Percentiles rank a stretch among this genome's conserved stretches.
phyloP scores from a whole-genome alignment of 2,329 filamentous ascomycete genomes.

The Colletotrichum lentis region DNA sequence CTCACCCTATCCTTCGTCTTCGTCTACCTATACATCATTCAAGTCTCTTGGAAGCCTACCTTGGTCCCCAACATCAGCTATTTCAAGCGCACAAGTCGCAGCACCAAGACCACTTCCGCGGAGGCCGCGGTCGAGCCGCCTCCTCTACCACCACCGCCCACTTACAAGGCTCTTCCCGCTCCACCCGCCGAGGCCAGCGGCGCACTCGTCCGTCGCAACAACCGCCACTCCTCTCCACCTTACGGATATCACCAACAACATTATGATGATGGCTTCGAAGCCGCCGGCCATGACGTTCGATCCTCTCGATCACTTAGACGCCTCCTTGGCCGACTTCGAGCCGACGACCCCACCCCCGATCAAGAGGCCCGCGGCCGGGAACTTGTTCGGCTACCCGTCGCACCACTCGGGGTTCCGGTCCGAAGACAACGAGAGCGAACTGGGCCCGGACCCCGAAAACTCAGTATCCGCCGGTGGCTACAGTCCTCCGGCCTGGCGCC shows the following conservation, averaged over 20 bases:
- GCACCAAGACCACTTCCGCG: slow-evolving; percentile 38
- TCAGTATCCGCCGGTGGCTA: slow-evolving; percentile 63
- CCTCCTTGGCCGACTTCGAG: slow-evolving; percentile 64
- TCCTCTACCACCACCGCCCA: slow-evolving; percentile 29
- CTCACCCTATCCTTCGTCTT: slow-evolving; percentile 61
- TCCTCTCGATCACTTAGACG: slow-evolving; percentile 57
- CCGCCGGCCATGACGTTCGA: slow-evolving; percentile 44
- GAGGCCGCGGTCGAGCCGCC: slow-evolving; percentile 30
- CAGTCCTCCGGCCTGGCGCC: slow-evolving; percentile 68
- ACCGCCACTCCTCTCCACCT: slow-evolving; percentile 12
- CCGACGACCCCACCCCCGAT: slow-evolving; percentile 52
- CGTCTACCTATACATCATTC: slow-evolving; percentile 57
- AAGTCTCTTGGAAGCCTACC: slow-evolving; percentile 41
- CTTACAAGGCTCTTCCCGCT: slow-evolving; percentile 39
- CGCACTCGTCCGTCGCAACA: slow-evolving; percentile 33
- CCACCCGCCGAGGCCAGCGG: slow-evolving; percentile 33
- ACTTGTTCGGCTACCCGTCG: slow-evolving; percentile 52
- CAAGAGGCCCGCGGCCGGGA: slow-evolving; percentile 37
- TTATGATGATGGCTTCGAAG: slow-evolving; percentile 41
- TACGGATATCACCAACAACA: slow-evolving; percentile 25
- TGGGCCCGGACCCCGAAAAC: slow-evolving; percentile 51
- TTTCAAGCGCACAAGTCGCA: slow-evolving; percentile 39
- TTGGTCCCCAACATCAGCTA: slow-evolving; percentile 40
- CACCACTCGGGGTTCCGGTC: slow-evolving; percentile 54
- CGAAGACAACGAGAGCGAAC: slow-evolving; percentile 51